Conservation (phyloP, 768 basidiomycete species). For the Boletales sp. region DNA sequence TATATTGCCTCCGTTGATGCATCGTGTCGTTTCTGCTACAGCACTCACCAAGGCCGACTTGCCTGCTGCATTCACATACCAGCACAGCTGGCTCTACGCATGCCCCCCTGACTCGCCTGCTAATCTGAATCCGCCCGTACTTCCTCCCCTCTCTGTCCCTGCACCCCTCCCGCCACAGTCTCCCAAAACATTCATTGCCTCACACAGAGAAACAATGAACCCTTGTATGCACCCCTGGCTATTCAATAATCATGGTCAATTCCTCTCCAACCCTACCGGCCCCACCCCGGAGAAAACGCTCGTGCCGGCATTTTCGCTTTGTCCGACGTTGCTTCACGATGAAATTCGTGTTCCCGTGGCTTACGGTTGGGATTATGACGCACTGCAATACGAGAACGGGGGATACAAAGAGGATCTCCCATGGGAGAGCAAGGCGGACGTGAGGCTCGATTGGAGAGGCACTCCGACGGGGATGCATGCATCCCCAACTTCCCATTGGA, state of each 20-base stretch:
- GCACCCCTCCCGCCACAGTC: background rate
- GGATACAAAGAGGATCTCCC: constrained; percentile 47
- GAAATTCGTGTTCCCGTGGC: constrained; percentile 47
- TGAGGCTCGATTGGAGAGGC: constrained; percentile 69
- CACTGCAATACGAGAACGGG: constrained; percentile 24
- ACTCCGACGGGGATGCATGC: constrained; percentile 67
- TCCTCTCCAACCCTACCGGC: constrained; percentile 45
- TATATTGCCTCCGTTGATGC: background rate
- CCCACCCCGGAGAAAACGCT: constrained; percentile 41
- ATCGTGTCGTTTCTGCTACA: background rate
- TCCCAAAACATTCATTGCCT: constrained; percentile 32
- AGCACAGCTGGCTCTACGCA: constrained; percentile 21
- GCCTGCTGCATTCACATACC: constrained; percentile 27
- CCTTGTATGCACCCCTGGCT: constrained; percentile 35
- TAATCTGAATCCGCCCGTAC: constrained; percentile 19
- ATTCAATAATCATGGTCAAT: constrained; percentile 46
- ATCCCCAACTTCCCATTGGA: constrained; percentile 41
- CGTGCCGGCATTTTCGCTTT: constrained; percentile 53
- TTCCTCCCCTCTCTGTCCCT: constrained; percentile 8
- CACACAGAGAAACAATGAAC: constrained; percentile 35
- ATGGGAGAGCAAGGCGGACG: constrained; percentile 63
- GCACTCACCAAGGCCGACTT: constrained; percentile 30
- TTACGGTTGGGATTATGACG: constrained; percentile 39
- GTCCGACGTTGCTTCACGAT: constrained; percentile 48
- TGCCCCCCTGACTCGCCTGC: constrained; percentile 24